phyloP scores from a whole-genome alignment of 2,329 filamentous ascomycete species.

The Diaporthe australafricana region DNA sequence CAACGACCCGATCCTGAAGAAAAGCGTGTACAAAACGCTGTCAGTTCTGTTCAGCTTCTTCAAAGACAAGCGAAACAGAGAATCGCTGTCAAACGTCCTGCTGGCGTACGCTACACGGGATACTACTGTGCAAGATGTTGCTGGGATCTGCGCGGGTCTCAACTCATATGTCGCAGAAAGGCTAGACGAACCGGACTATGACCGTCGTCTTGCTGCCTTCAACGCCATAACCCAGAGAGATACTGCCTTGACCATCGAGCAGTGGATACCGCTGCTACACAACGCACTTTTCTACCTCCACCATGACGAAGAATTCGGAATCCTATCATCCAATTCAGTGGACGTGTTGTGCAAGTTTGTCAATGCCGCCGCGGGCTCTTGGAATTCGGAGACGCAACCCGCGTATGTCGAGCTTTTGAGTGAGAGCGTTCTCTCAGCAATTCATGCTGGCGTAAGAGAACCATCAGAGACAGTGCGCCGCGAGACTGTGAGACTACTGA shows the following conservation, averaged over 20 bases:
- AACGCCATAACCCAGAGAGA: conserved; percentile 75
- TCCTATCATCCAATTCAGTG: conserved; percentile 83
- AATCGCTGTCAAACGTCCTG: conserved; percentile 79
- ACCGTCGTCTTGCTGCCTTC: conserved; percentile 83
- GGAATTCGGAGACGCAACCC: conserved; percentile 53
- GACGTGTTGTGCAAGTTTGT: conserved; percentile 84
- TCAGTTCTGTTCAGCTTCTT: conserved; percentile 91
- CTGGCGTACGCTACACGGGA: conserved; percentile 76
- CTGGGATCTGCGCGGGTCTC: conserved; percentile 78
- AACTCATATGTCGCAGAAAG: conserved; percentile 81
- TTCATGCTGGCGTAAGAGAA: conserved; percentile 82
- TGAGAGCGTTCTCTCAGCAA: conserved; percentile 76
- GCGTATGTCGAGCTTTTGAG: conserved; percentile 70
- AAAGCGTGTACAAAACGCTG: conserved; percentile 77
- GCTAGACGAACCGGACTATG: conserved; percentile 90
- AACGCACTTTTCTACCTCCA: conserved; percentile 91
- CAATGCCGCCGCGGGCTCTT: conserved; percentile 65
- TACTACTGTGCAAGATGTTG: conserved; percentile 69
- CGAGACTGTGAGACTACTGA: conserved; percentile 84
- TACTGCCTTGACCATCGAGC: conserved; percentile 69
- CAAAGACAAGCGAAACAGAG: conserved; percentile 81
- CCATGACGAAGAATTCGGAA: conserved; percentile 88
- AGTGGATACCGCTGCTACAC: conserved; percentile 90
- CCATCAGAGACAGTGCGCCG: conserved; percentile 84
- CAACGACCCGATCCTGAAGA: conserved; percentile 67